Evolutionary conservation across 164 flowering plant genomes (phyloP).

Genomic region (Vitis rupestris): DNA sequence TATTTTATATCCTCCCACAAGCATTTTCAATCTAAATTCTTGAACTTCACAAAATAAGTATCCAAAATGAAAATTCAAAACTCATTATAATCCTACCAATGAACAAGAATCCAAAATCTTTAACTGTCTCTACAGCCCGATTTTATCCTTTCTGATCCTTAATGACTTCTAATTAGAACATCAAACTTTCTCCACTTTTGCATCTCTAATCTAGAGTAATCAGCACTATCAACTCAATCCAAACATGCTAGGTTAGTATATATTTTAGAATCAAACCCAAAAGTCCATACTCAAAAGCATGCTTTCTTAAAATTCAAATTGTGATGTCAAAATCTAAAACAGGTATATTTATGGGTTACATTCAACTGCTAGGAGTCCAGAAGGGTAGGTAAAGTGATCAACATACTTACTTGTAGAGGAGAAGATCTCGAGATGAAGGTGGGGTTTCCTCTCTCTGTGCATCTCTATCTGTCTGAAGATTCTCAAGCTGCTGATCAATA

Average conservation of each 20-base stretch:
- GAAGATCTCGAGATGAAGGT: slow-evolving; percentile 50
- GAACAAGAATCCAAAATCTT: no score
- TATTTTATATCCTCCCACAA: no score
- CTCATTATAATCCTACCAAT: no score
- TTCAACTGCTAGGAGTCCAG: neutral
- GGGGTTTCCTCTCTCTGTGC: slow-evolving; percentile 43
- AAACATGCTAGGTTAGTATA: neutral
- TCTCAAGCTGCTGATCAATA: slow-evolving; percentile 90
- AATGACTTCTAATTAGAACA: neutral
- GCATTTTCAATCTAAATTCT: no score
- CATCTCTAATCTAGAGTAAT: neutral
- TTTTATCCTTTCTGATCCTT: neutral
- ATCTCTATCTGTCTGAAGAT: slow-evolving; percentile 65
- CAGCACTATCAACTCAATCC: neutral
- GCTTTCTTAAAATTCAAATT: neutral
- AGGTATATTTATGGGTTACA: neutral
- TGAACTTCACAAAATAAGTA: no score
- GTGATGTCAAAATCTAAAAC: neutral
- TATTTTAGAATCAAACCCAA: neutral
- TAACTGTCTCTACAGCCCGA: no score
- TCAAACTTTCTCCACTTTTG: neutral
- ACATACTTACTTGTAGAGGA: slow-evolving; percentile 54
- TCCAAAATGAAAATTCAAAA: no score
- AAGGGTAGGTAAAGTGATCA: neutral
- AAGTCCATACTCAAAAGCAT: neutral